These are phyloP conservation scores for Didymella pinodella DNA, from an alignment of 2,329 filamentous ascomycete species.

Conservation along the genomic window DNA sequence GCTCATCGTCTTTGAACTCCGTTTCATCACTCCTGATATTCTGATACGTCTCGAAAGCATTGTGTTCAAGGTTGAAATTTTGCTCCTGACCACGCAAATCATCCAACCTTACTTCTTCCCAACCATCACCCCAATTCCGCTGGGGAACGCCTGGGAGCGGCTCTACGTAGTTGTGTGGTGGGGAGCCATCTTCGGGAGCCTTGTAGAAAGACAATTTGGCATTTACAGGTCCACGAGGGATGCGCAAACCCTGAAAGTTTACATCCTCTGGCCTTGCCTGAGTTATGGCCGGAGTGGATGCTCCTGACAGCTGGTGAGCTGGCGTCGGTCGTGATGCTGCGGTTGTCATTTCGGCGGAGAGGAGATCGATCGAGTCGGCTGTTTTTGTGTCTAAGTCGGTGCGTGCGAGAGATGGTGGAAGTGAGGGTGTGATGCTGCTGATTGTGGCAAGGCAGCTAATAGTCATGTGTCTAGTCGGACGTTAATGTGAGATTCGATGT, in stretches of 20 bases:
- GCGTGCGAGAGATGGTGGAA: conserved; percentile 7
- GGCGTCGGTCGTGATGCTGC: conserved; percentile 53
- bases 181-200: conserved; percentile 38
- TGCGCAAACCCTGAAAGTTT: conserved; percentile 43
- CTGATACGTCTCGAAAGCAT: conserved; percentile 75
- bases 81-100: conserved; percentile 78
- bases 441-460: conserved; percentile 12
- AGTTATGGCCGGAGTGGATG: conserved; percentile 33
- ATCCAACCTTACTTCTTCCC: conserved; percentile 65
- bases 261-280: conserved; percentile 39
- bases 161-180: conserved; percentile 64
- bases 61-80: conserved; percentile 71
- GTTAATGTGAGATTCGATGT: conserved; percentile 12
- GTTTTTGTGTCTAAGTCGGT: conserved; percentile 5
- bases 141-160: conserved; percentile 67
- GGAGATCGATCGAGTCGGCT: neutral
- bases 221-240: conserved; percentile 39
- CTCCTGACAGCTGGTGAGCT: conserved; percentile 51
- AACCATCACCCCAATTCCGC: conserved; percentile 66
- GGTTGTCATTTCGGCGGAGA: conserved; percentile 52
- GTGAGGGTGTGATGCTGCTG: conserved; percentile 6
- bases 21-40: conserved; percentile 64
- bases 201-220: conserved; percentile 43
- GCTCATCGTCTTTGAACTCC: conserved; percentile 72
- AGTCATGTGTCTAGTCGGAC: conserved; percentile 2